Base-by-base conservation (phyloP, 768 basidiomycete genomes). In the Suillus subaureus region DNA sequence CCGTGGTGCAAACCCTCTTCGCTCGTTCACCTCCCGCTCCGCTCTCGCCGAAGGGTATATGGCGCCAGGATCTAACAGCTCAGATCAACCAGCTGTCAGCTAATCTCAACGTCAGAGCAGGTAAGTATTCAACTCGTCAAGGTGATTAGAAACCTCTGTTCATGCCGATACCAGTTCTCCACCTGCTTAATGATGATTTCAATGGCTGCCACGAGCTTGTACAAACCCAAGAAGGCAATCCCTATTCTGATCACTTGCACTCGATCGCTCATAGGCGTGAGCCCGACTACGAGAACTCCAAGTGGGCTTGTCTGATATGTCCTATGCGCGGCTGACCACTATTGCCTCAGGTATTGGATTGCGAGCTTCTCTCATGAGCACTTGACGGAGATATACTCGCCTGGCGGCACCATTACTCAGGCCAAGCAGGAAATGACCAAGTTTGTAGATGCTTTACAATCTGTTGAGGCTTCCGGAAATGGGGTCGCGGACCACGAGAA, bases 241-340 rank as follows among this genome's bases (percentile, higher is more conserved):
- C 66, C 6, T 73, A 73, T 58, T 39, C 67, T 42, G 69, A 73
- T 40, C 71, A 73, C 54, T 43, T 71, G 40, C 66, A 74, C 37
- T 65, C 68, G 28, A 71, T 73, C 39, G 67, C 66, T 31, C 71
- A 74, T 52, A 68, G 69, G 58, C 67, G 73, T 23, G 73, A 73
- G 49, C 71, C 73, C 26, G 69, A 74, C 35, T 71, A 73, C 33
- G n/a, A 33, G 51, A 66, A 64, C 31, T 63, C 64, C 61, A 69
- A 58, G 67, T 69, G 23, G 57, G 72, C n/a, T 23, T 21, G 4
- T 23, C 7, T 42, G 28, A 55, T 6, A 40, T 43, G 16, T 13
- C 18, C 42, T 52, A 26, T 64, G n/a, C 35, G 26, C 43, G 31
- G 21, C 52, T 40, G 54, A 40, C 9, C 6, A 31, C 15, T 1